These are phyloP conservation scores for Coniochaeta sp. DNA, from an alignment of 2,329 filamentous ascomycete species.

Conservation along the genomic window DNA sequence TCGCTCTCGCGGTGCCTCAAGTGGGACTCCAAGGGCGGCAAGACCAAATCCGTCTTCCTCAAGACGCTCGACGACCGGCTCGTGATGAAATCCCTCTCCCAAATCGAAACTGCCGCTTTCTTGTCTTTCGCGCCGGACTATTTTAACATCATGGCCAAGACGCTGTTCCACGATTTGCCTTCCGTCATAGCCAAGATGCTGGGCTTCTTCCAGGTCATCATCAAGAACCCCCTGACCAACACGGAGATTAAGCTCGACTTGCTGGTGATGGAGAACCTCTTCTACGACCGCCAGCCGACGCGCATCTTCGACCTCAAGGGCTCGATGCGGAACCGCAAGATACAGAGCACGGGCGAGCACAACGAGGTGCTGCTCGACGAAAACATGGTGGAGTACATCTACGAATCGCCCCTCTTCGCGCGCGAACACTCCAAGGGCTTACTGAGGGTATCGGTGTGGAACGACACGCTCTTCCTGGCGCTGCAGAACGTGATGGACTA, in stretches of 20 bases:
- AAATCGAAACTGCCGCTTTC: slow-evolving; percentile 89
- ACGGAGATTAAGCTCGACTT: slow-evolving; percentile 93
- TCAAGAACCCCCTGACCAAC: slow-evolving; percentile 88
- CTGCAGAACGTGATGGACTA: slow-evolving; percentile 99
- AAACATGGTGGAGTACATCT: slow-evolving; percentile 99
- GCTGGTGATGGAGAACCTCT: slow-evolving; percentile 94
- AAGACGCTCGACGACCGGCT: slow-evolving; percentile 95
- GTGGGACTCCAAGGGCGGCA: slow-evolving; percentile 96
- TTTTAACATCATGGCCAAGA: slow-evolving; percentile 95
- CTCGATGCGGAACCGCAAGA: slow-evolving; percentile 97
- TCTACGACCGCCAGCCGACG: slow-evolving; percentile 87
- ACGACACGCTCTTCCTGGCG: slow-evolving; percentile 91
- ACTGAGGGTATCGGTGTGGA: slow-evolving; percentile 86
- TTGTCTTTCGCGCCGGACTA: slow-evolving; percentile 93
- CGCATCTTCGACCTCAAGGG: slow-evolving; percentile 95
- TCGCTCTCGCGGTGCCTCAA: slow-evolving; percentile 92
- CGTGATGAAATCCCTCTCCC: slow-evolving; percentile 84
- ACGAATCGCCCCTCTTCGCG: slow-evolving; percentile 90
- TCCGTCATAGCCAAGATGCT: slow-evolving; percentile 99
- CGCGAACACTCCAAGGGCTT: slow-evolving; percentile 95
- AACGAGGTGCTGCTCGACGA: slow-evolving; percentile 96
- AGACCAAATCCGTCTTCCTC: slow-evolving; percentile 94
- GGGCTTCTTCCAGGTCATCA: slow-evolving; percentile 93
- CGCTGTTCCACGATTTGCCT: slow-evolving; percentile 88
- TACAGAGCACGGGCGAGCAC: slow-evolving; percentile 88